Base-by-base conservation (phyloP, 441 rosid genomes). In the Brassica balearica region DNA sequence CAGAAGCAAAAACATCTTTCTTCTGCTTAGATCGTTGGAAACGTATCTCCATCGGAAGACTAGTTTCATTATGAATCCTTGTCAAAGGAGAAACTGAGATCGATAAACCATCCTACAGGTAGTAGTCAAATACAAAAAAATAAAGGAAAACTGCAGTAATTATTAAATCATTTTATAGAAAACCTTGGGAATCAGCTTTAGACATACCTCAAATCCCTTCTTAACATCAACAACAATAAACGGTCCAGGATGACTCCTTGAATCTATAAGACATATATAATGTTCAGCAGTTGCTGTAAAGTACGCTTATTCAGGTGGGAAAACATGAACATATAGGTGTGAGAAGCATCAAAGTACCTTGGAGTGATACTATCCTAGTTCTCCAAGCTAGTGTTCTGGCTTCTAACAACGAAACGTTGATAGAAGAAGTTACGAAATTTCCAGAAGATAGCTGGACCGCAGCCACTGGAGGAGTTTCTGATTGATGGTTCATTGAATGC, bases 221-320 rank as follows among this genome's bases (percentile, higher is more conserved):
- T 87, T 86, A 77, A 90, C 76, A 78, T 92, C 97, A 76, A 91
- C 86, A 61, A 96, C 91, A 82, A 96, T 59, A 83, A 92, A 87
- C 12, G 99, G 99, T 69, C 99, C 99, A 53, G 98, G 99, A 76
- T 87, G 87, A 81, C 89, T 88, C 86, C 84, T 90, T 74, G 98
- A 89, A 85, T 87, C 99, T 96, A 90, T 73, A 82, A 55, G 76
- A 82, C 25, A 80, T 46, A 68, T 36, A 53, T 38, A n/a, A 36
- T 34, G 15, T 79, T 25, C 27, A 25, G 27, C 51, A 69, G 25
- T 63, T 12, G 41, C 79, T 70, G 32, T 59, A 55, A 32, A 58
- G 68, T 22, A 64, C 70, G 62, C 71, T 17, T 74, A 68, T 68
- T 38, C 19, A 73, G 25, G 71, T 75, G 58, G 36, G 32, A 64